A percentile compares a stretch with the other conserved stretches of the same genome.
phyloP scores from a whole-genome alignment of 2,329 filamentous ascomycete genomes.

The Aureobasidium musti region DNA sequence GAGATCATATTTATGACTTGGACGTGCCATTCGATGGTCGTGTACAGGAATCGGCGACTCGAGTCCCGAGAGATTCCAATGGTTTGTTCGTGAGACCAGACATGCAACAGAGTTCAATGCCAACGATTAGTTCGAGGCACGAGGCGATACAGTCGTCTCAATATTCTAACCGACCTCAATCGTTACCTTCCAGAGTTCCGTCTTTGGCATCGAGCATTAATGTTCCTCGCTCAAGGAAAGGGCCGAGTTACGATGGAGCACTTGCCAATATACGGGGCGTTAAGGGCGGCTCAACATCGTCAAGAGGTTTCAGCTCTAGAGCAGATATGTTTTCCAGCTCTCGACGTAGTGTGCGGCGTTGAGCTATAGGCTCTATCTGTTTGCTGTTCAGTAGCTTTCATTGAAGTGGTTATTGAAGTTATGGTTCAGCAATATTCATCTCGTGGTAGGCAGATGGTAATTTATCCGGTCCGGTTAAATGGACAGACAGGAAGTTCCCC shows the following conservation, averaged over 20 bases:
- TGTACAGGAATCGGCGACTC: not conserved
- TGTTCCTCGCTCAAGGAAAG: constrained; percentile 2
- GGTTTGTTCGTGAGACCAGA: constrained; percentile 29
- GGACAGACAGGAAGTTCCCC: not conserved
- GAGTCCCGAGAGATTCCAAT: constrained; percentile 31
- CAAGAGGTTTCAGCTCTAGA: constrained; percentile 16
- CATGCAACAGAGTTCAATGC: not conserved
- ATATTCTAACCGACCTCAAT: constrained; percentile 30
- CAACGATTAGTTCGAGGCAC: not conserved
- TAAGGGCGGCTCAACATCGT: constrained; percentile 30
- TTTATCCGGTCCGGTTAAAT: constrained; percentile 9
- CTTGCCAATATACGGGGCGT: constrained; percentile 36
- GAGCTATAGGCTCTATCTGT: not conserved
- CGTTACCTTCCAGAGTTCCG: constrained; percentile 23
- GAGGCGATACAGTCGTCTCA: not conserved
- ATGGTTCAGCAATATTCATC: not conserved
- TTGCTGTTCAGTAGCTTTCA: not conserved
- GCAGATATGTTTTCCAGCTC: constrained; percentile 21
- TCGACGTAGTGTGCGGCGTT: constrained; percentile 35
- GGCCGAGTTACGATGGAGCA: not conserved
- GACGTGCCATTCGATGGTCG: not conserved
- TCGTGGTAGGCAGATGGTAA: not conserved
- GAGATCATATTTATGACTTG: not conserved
- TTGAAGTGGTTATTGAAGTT: not conserved
- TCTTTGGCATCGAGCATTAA: constrained; percentile 26